phyloP scores from a whole-genome alignment of 257 asterid species.

The Nicotiana paniculata region DNA sequence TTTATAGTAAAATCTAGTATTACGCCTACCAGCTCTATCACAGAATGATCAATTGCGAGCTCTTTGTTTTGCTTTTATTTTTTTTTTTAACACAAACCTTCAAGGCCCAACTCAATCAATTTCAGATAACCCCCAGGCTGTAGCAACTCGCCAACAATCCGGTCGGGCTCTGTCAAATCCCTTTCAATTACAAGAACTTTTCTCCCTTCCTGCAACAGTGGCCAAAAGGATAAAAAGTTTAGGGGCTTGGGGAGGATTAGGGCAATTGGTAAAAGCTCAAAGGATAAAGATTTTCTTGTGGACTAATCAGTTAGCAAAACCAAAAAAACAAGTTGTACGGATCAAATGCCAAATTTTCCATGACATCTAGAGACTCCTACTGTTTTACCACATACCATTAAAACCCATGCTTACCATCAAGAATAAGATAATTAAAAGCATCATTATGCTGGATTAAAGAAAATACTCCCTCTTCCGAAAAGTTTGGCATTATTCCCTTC shows the following conservation, averaged over 20 bases:
- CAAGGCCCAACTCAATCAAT: constrained; percentile 28
- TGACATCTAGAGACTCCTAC: background rate
- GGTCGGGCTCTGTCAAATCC: constrained; percentile 28
- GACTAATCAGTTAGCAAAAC: background rate
- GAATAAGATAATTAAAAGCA: background rate
- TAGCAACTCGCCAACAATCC: constrained; percentile 31
- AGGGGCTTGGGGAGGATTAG: background rate
- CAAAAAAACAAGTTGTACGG: background rate
- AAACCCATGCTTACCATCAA: background rate
- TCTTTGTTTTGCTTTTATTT: background rate
- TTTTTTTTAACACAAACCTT: constrained; percentile 5
- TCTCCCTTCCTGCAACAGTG: constrained; percentile 23
- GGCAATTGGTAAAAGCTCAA: background rate
- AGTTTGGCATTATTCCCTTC: background rate
- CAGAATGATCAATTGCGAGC: background rate
- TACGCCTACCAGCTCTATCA: background rate
- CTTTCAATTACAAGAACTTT: constrained; percentile 21
- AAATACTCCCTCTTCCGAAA: background rate
- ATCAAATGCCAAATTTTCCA: constrained; percentile 1
- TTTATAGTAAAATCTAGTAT: background rate
- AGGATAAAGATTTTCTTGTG: background rate
- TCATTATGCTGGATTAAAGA: background rate
- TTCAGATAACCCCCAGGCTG: constrained; percentile 35
- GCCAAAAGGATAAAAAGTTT: background rate
- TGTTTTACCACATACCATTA: background rate